A percentile compares a stretch with the other conserved stretches of the same genome.
Conservation (phyloP, 1,139 yeast genomes). For the Candida frijolesensis region DNA sequence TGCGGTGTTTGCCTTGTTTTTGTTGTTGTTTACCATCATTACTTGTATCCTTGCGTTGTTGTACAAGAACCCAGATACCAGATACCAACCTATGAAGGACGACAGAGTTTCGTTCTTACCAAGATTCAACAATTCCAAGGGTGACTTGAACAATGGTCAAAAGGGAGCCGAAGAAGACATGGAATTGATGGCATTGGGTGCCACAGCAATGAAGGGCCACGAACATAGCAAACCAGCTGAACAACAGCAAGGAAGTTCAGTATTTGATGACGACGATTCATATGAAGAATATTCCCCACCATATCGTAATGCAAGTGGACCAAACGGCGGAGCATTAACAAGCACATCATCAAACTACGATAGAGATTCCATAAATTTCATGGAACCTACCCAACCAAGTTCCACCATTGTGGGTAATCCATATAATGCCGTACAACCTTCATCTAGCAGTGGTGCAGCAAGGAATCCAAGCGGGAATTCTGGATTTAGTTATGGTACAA, state of each 20-base stretch:
- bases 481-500: conserved; percentile 18
- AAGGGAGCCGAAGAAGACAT: conserved; percentile 52
- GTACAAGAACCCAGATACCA: conserved; percentile 90
- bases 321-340: conserved; percentile 9
- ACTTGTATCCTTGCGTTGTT: conserved; percentile 84
- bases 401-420: conserved; percentile 50
- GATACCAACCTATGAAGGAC: conserved; percentile 96
- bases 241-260: conserved; percentile 22
- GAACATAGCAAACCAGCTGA: conserved; percentile 42
- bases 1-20: conserved; percentile 83
- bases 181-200: conserved; percentile 87
- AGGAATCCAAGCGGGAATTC: conserved; percentile 4
- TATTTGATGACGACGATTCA: conserved; percentile 28
- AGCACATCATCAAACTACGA: conserved; percentile 13
- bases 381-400: conserved; percentile 46
- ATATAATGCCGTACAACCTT: conserved; percentile 24
- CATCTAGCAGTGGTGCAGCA: neutral
- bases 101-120: conserved; percentile 90
- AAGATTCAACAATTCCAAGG: conserved; percentile 56
- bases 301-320: conserved; percentile 8
- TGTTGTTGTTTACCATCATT: conserved; percentile 81
- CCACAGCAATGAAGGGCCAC: conserved; percentile 82
- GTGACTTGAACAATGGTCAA: conserved; percentile 22
- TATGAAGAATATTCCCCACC: conserved; percentile 27
- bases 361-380: conserved; percentile 36